phyloP scores from a whole-genome alignment of 805 yeast species.

The Pichia nakasei region DNA sequence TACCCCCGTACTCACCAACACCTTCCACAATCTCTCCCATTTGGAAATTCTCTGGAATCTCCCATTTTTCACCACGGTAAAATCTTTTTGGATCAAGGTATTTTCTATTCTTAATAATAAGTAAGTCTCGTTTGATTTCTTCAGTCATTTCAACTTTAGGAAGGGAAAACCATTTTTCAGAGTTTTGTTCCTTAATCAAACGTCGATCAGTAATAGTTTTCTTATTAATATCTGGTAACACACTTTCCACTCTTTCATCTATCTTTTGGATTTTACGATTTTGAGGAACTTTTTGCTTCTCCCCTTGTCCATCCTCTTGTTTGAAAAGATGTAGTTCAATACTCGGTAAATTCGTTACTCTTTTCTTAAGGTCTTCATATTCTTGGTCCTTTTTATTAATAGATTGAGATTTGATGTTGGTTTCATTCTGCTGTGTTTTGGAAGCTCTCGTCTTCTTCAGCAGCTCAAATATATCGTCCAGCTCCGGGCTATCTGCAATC shows the following conservation, averaged over 20 bases:
- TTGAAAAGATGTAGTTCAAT: conserved; percentile 25
- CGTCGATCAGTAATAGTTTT: conserved; percentile 13
- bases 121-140: conserved; percentile 64
- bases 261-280: conserved; percentile 20
- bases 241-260: conserved; percentile 36
- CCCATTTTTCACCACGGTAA: conserved; percentile 80
- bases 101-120: conserved; percentile 74
- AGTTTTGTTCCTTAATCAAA: conserved; percentile 29
- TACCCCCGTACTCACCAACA: conserved; percentile 65
- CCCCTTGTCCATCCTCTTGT: conserved; percentile 5
- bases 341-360: conserved; percentile 28
- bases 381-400: background rate
- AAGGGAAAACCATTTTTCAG: conserved; percentile 71
- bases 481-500: conserved; percentile 8
- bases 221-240: conserved; percentile 16
- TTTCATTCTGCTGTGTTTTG: conserved; percentile 19
- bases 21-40: conserved; percentile 85
- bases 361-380: conserved; percentile 21
- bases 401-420: conserved; percentile 5
- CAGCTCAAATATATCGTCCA: conserved; percentile 29
- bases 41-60: conserved; percentile 57
- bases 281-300: background rate
- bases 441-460: conserved; percentile 2
- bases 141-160: conserved; percentile 70
- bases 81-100: conserved; percentile 94